Conservation (phyloP, 192 early-diverging fungal genomes). For the Backusella australiensis region DNA sequence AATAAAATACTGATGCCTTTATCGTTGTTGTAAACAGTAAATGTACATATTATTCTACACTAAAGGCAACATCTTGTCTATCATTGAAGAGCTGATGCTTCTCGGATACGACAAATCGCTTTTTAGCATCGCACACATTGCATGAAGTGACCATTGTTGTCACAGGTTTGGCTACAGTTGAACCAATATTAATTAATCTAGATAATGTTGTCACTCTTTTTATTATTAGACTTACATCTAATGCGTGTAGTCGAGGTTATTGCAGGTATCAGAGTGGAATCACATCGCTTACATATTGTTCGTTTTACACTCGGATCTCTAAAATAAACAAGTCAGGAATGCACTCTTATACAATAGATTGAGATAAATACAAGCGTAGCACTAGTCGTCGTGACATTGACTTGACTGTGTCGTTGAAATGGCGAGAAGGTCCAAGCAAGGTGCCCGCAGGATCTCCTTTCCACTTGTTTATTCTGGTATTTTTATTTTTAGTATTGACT, state of each 20-base stretch:
- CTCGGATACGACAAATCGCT: constrained; percentile 13
- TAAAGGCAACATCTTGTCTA: background rate
- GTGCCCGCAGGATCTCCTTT: background rate
- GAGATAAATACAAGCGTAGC: constrained; percentile 46
- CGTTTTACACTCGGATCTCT: constrained; percentile 60
- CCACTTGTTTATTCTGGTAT: background rate
- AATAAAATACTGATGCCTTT: background rate
- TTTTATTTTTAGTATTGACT: background rate
- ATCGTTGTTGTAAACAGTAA: background rate
- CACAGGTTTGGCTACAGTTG: constrained; percentile 33
- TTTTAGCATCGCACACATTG: constrained; percentile 37
- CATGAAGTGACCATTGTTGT: constrained; percentile 33
- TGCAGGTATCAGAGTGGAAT: constrained; percentile 50
- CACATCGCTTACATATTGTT: constrained; percentile 53
- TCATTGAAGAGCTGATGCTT: constrained; percentile 10
- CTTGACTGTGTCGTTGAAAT: constrained; percentile 49
- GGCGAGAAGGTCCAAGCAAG: constrained; percentile 22
- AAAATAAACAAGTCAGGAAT: background rate
- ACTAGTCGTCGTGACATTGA: constrained; percentile 51
- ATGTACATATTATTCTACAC: background rate
- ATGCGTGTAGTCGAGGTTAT: constrained; percentile 43
- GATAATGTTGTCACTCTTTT: background rate
- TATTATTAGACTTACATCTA: constrained; percentile 27
- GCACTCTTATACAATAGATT: background rate
- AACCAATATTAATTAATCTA: background rate